Evolutionary conservation across 78 protist species (phyloP), one percentile per base, ranked within the genome.

Genomic region (Dictyostelium citrinum): DNA sequence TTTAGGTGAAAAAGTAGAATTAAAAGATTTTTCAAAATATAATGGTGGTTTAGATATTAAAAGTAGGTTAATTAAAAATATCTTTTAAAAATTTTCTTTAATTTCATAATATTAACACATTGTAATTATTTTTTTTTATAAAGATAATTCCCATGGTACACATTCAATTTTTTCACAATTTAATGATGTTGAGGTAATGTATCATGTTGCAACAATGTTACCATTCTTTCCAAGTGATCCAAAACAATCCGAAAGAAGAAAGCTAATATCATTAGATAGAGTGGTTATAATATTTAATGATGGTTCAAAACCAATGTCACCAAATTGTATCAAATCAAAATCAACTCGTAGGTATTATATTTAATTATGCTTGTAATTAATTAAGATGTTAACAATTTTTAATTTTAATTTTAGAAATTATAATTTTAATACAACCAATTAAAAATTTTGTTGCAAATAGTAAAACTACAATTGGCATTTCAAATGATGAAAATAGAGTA

Each of bases 131-230:
- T 45, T 43, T 5, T 43, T 68, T 29, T 45, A n/a, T 17, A 74
- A 16, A 75, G 94, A 91, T 35, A 60, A 79, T 29, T 49, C 97
- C 27, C 35, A 33, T 70, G 97, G 98, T 14, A 90, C 71, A 4
- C 90, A 91, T 75, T 97, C 98, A 31, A 83, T 97, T n/a, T 91
- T 71, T 82, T 41, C 88, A 2, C 45, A 84, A 58, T 75, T 58
- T 58, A 46, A 71, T 39, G 95, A 90, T 31, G 79, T 74, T 46
- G 97, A 97, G 45, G 61, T 97, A 22, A 97, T 97, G 98, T 97
- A 76, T 29, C 98, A 97, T 51, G 97, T 97, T 9, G 68, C 96
- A 8, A 92, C 97, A 33, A 84, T 95, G 82, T 70, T 97, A 33
- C 98, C 97, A 55, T 90, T 77, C 82, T 37, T 46, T 49, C 91